Conservation (phyloP, 306 rosid species). For the Mucuna pruriens region DNA sequence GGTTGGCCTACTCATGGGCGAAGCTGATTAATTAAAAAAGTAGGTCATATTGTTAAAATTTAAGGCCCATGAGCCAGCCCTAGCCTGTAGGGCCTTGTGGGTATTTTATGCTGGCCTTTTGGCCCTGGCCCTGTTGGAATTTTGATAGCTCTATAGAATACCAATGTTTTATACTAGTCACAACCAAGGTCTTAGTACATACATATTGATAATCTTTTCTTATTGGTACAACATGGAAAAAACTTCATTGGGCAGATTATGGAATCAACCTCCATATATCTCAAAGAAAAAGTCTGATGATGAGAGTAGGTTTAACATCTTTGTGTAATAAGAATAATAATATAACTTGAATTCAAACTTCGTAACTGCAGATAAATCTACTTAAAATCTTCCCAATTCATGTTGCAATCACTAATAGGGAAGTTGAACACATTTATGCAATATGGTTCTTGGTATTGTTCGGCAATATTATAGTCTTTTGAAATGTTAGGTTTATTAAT, state of each 20-base stretch:
- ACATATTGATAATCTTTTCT: neutral
- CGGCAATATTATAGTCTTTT: neutral
- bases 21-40: too few species aligned
- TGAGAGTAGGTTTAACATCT: constrained; percentile 5
- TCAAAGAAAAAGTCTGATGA: neutral
- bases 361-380: constrained; percentile 18
- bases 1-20: too few species aligned
- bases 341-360: neutral
- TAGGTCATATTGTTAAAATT: too few species aligned
- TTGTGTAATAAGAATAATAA: constrained; percentile 16
- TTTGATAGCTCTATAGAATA: neutral
- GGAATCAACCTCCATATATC: neutral
- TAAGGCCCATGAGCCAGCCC: too few species aligned
- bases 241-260: neutral
- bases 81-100: too few species aligned
- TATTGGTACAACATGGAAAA: neutral
- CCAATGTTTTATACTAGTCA: neutral
- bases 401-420: neutral
- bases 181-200: neutral
- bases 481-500: constrained; percentile 3
- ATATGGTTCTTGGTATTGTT: constrained; percentile 13
- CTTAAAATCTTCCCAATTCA: neutral
- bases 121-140: too few species aligned
- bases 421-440: constrained; percentile 5
- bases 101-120: too few species aligned